Base-by-base conservation (phyloP, 148 eudicot genomes). In the Polygonum aviculare region DNA sequence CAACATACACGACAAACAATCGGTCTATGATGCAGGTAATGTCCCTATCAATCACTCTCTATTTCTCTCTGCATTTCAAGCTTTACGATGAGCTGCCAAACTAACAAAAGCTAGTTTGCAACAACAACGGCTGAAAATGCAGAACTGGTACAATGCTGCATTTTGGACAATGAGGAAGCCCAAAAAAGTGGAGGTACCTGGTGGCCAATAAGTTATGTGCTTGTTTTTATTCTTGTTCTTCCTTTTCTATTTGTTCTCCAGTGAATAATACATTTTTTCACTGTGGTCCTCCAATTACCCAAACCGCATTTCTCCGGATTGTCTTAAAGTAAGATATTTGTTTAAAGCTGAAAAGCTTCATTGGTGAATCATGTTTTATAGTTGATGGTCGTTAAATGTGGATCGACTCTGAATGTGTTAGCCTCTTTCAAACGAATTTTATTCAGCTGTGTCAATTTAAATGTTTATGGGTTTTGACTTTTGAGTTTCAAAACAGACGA, bases 1-100 rank as follows among this genome's bases (percentile, higher is more conserved):
- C 99, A 12, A 88, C 99, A 44, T 96, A 91, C 78, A 88, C 94
- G 31, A 85, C 94, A 81, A 96, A 96, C 77, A 77, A 81, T 36
- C 88, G 86, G 79, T 91, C 99, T 18, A 96, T 96, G 99, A 96
- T 96, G 99, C 99, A 93, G 87, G 99, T 91, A 85, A 50, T 12
- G 26, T 7, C 12, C 31, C 21, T 26, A 26, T 40, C 57, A 50
- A 74, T 18, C 63, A 5, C 44, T 50, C 2, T 51, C 38, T 35
- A 50, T 26, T 18, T 74, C 31, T 74, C 8, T 26, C 12, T 48
- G 15, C 14, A 39, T n/a, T 69, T 1, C 62, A 18, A 78, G 59
- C 4, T 16, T 7, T 26, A 26, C 31, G 31, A 7, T 39, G 36
- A 74, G 26, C 44, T 77, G n/a, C 39, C 40, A 62, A 62, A 36